Base-by-base conservation (phyloP, 2,329 filamentous ascomycete genomes). In the Arthrobotrys conoides region DNA sequence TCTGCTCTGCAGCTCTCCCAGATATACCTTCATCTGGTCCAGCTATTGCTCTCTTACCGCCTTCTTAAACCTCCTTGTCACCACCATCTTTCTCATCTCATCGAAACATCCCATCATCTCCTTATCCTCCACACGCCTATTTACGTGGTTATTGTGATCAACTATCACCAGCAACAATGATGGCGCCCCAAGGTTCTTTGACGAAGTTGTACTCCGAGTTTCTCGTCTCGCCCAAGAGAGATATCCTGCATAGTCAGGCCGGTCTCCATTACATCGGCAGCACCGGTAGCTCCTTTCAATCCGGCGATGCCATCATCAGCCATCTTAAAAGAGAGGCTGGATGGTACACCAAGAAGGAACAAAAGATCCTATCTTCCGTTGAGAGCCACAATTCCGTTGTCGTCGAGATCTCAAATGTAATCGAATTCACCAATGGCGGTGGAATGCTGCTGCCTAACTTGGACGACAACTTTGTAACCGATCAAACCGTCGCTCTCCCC, bases 401-500 rank as follows among this genome's bases (percentile, higher is more conserved):
- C 71, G 83, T 93, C 76, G 94, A 98, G 85, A 87, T 94, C 59
- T 92, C 97, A 83, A 96, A 93, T 24, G 90, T 90, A 0, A 85
- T 98, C 59, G 92, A 96, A 83, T 97, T 99, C 84, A 84, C 91
- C 71, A 90, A 88, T 80, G 91, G 92, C 80, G 96, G 95, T 81
- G 95, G 94, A 80, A 89, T 91, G 80, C 98, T 96, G 86, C 88
- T 98, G 71, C 95, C 95, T 4, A 90, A 90, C 59, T 87, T 99
- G 61, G 95, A 98, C 83, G 94, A 97, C 87, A 97, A 97, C 86
- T 97, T 98, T 84, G 86, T 99, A 75, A 87, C 92, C 71, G 94
- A 97, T 85, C 91, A 91, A 82, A 89, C 89, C 70, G 94, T 94
- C 79, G 90, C 89, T 65, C 88, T 98, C 81, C 90, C 93, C 61